Evolutionary conservation across 768 basidiomycete genomes (phyloP).

Genomic region (Mycena metata): DNA sequence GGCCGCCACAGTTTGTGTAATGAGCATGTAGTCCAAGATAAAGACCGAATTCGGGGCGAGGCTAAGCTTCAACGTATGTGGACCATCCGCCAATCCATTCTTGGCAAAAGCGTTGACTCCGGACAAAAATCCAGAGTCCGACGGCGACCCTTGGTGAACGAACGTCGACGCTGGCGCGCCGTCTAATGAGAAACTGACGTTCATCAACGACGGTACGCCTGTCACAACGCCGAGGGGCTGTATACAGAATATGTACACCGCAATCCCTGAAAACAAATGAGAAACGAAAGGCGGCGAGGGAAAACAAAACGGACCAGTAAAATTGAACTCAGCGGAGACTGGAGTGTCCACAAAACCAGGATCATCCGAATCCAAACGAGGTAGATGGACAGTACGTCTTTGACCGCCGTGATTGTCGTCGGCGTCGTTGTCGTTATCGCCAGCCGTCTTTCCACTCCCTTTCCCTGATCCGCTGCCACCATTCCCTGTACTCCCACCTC

Average conservation of each 20-base stretch:
- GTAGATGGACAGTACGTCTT: slow-evolving; percentile 25
- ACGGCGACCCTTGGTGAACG: slow-evolving; percentile 45
- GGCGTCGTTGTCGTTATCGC: slow-evolving; percentile 6
- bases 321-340: slow-evolving; percentile 56
- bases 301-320: slow-evolving; percentile 53
- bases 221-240: slow-evolving; percentile 47
- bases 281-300: background rate
- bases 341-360: slow-evolving; percentile 45
- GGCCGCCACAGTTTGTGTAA: slow-evolving; percentile 43
- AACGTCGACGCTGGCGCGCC: slow-evolving; percentile 45
- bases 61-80: slow-evolving; percentile 59
- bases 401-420: slow-evolving; percentile 18
- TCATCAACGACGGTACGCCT: slow-evolving; percentile 54
- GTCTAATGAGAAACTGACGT: slow-evolving; percentile 62
- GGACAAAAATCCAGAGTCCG: slow-evolving; percentile 46
- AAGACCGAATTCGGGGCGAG: slow-evolving; percentile 62
- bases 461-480: background rate
- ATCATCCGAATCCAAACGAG: slow-evolving; percentile 48
- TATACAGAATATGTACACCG: slow-evolving; percentile 61
- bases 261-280: slow-evolving; percentile 54
- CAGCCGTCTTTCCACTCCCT: background rate
- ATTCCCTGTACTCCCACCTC: background rate
- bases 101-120: slow-evolving; percentile 56
- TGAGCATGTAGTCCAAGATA: slow-evolving; percentile 63
- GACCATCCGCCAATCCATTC: slow-evolving; percentile 49